Evolutionary conservation across 306 rosid genomes (phyloP).

Genomic region (Fagus sylvatica): DNA sequence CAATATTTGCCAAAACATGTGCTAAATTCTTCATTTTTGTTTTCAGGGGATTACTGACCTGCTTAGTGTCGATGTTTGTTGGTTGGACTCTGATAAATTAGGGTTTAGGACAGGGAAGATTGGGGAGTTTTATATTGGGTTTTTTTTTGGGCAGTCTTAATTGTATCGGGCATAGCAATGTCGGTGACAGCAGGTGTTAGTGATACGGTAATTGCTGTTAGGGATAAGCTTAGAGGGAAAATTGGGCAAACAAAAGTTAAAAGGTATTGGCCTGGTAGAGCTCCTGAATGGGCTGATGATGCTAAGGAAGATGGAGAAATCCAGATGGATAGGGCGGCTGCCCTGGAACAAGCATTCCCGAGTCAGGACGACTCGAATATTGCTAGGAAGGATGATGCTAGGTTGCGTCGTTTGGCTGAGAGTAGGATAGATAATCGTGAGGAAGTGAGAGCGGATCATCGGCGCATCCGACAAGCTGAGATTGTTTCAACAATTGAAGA

Average conservation of each 20-base stretch:
- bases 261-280: constrained; percentile 97
- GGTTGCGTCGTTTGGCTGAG: constrained; percentile 79
- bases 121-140: neutral
- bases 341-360: constrained; percentile 78
- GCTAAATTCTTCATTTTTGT: neutral
- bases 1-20: too few species aligned
- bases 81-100: constrained; percentile 1
- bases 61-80: neutral
- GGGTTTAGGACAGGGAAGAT: constrained; percentile 27
- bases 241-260: constrained; percentile 89
- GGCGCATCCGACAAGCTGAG: constrained; percentile 92
- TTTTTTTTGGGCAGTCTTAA: neutral
- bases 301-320: constrained; percentile 69
- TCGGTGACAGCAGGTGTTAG: constrained; percentile 99
- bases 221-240: constrained; percentile 95
- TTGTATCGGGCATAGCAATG: constrained; percentile 39
- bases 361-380: constrained; percentile 45
- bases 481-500: constrained; percentile 88
- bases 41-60: neutral
- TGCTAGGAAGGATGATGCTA: constrained; percentile 68
- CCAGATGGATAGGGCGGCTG: constrained; percentile 53
- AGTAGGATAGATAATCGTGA: constrained; percentile 83
- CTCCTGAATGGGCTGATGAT: constrained; percentile 93
- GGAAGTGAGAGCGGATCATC: constrained; percentile 86
- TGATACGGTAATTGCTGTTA: constrained; percentile 73